Percentiles rank a stretch among this genome's conserved stretches.
Evolutionary conservation across 2,329 filamentous ascomycete genomes (phyloP).

Genomic region (Proliferodiscus dingleyae): DNA sequence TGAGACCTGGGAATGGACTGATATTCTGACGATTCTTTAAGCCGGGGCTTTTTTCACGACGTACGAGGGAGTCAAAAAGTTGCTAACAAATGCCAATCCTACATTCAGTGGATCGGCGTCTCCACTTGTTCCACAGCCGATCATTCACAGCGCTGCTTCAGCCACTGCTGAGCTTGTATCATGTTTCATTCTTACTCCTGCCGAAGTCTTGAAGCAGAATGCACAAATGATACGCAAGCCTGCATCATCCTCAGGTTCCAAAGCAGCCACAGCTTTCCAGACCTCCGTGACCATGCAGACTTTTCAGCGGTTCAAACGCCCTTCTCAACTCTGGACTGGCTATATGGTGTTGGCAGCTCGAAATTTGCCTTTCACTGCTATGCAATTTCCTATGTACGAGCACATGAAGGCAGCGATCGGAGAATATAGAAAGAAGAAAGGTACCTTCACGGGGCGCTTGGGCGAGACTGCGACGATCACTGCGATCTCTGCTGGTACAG

Average conservation of each 20-base stretch:
- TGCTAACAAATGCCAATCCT: slow-evolving; percentile 50
- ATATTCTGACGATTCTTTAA: slow-evolving; percentile 32
- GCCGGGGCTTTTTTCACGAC: slow-evolving; percentile 87
- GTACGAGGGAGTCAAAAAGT: slow-evolving; percentile 71
- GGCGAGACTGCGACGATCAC: slow-evolving; percentile 67
- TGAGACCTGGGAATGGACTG: slow-evolving; percentile 8
- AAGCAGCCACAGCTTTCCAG: slow-evolving; percentile 42
- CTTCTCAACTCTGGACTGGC: slow-evolving; percentile 56
- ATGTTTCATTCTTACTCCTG: slow-evolving; percentile 80
- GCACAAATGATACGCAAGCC: slow-evolving; percentile 68
- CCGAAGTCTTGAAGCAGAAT: slow-evolving; percentile 91
- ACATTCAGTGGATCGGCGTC: slow-evolving; percentile 45
- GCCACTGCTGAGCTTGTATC: slow-evolving; percentile 76
- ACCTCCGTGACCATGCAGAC: slow-evolving; percentile 49
- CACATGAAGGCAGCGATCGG: slow-evolving; percentile 53
- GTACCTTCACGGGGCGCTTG: slow-evolving; percentile 34
- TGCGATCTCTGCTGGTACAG: slow-evolving; percentile 65
- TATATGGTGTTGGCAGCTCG: slow-evolving; percentile 78
- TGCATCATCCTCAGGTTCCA: slow-evolving; percentile 19
- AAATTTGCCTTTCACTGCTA: slow-evolving; percentile 80
- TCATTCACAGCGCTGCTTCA: slow-evolving; percentile 71
- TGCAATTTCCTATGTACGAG: slow-evolving; percentile 88
- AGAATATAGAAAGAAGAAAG: slow-evolving; percentile 36
- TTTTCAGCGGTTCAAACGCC: slow-evolving; percentile 51
- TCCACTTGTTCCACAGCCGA: slow-evolving; percentile 62